Base-by-base conservation (phyloP, 73 alveolate species). In the Tetrahymena borealis region DNA sequence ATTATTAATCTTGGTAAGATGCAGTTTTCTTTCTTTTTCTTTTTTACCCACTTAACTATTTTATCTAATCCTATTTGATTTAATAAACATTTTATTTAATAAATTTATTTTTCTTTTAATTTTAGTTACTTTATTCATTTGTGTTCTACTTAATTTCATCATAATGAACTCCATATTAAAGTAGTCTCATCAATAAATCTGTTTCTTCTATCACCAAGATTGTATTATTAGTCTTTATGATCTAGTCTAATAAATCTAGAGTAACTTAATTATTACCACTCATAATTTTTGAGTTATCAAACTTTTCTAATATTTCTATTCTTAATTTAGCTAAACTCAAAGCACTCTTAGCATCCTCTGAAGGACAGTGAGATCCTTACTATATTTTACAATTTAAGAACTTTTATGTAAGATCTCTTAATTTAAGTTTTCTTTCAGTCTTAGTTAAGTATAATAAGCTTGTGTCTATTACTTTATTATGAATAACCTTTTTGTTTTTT, bases 261-360 rank as follows among this genome's bases (percentile, higher is more conserved):
- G 85, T 18, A 18, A 60, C 28, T 60, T 60, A 60, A n/a, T n/a
- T 60, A 18, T 5, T 60, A 24, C 85, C 85, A 15, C 85, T 60
- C 28, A 60, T 60, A 4, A 60, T 60, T 60, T 60, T 60, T 24
- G 85, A 38, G 39, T 43, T 78, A 16, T 90, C 41, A 93, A 93
- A 85, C 31, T 93, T 40, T 35, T 93, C 93, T 24, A 93, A 40
- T 10, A 93, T 85, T 79, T 93, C 95, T 11, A 94, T 79, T 92
- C 95, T 79, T 78, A 94, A 35, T 31, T 40, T 77, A 9, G 92
- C 95, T 36, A 94, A 78, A 37, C 91, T 78, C 33, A 94, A 40
- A 35, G 97, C 97, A 31, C 92, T 94, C 36, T 78, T 77, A 16
- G 97, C 96, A 90, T 94, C 97, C 38, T 94, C 96, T 36, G 40